phyloP scores from a whole-genome alignment of 805 yeast genomes.

The Saccharomycopsis sp. region DNA sequence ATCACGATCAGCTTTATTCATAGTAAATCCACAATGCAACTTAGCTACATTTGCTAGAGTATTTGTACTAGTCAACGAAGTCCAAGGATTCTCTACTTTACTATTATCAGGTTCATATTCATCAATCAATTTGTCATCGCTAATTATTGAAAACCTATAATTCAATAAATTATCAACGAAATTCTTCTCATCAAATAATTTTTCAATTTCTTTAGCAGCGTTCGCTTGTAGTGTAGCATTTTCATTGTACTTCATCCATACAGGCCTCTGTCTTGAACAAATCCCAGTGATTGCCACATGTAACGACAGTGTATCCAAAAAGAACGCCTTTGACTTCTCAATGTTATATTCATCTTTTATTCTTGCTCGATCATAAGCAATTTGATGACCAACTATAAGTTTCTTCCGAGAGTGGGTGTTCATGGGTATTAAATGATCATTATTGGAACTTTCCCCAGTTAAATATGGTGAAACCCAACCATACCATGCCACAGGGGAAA shows the following conservation, averaged over 20 bases:
- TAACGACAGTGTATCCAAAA: conserved; percentile 83
- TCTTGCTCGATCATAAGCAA: conserved; percentile 85
- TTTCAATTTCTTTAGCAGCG: conserved; percentile 7
- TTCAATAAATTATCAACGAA: conserved; percentile 9
- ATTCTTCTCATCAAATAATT: conserved; percentile 24
- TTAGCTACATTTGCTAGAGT: conserved; percentile 73
- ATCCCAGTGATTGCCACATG: conserved; percentile 89
- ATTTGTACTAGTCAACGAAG: conserved; percentile 66
- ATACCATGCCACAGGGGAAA: conserved; percentile 77
- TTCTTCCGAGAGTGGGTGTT: conserved; percentile 40
- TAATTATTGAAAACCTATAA: conserved; percentile 18
- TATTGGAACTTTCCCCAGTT: conserved; percentile 38
- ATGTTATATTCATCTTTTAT: conserved; percentile 77
- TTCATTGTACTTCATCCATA: conserved; percentile 57
- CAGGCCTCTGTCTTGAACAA: conserved; percentile 84
- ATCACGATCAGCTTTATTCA: conserved; percentile 66
- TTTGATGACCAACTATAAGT: conserved; percentile 82
- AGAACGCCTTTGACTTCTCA: conserved; percentile 63
- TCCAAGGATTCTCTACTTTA: conserved; percentile 76
- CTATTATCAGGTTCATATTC: conserved; percentile 28
- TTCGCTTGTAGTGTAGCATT: conserved; percentile 22
- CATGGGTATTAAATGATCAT: conserved; percentile 72
- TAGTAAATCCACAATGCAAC: conserved; percentile 61
- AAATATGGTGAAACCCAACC: conserved; percentile 90
- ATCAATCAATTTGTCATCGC: conserved; percentile 22